Conservation (phyloP, 2,329 filamentous ascomycete genomes). For the Samsoniella hepiali region DNA sequence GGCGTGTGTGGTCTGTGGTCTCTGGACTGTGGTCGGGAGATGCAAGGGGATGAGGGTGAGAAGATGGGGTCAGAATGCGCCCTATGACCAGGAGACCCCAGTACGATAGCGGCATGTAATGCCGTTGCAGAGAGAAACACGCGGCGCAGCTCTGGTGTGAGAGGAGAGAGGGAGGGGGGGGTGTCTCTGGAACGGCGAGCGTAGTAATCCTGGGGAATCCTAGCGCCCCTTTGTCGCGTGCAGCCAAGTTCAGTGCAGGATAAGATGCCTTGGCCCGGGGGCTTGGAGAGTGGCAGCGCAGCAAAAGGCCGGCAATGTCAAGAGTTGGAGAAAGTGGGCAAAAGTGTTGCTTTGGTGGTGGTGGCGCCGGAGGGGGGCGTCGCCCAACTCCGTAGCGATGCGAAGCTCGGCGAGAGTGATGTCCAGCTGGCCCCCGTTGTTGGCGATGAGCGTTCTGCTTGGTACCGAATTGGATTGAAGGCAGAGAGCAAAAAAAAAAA, state of each 20-base stretch:
- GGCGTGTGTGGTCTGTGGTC: not conserved
- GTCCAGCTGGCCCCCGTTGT: not conserved
- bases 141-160: not conserved
- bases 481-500: not conserved
- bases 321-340: conserved; percentile 12
- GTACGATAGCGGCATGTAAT: conserved; percentile 7
- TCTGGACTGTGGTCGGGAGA: not conserved
- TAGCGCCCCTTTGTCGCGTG: conserved; percentile 7
- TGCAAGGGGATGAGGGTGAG: not conserved
- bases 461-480: not conserved
- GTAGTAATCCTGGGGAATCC: conserved; percentile 14
- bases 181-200: not conserved
- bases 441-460: not conserved
- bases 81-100: conserved; percentile 11
- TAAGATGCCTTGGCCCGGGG: not conserved
- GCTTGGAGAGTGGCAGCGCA: not conserved
- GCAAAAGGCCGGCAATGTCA: not conserved
- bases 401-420: not conserved
- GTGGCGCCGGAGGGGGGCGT: not conserved
- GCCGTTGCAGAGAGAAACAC: not conserved
- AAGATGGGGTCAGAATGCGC: conserved; percentile 2
- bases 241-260: not conserved
- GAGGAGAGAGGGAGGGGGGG: not conserved
- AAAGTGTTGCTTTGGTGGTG: not conserved
- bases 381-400: not conserved